Base-by-base conservation (phyloP, 2,329 filamentous ascomycete species). In the Colletotrichum spinosum region DNA sequence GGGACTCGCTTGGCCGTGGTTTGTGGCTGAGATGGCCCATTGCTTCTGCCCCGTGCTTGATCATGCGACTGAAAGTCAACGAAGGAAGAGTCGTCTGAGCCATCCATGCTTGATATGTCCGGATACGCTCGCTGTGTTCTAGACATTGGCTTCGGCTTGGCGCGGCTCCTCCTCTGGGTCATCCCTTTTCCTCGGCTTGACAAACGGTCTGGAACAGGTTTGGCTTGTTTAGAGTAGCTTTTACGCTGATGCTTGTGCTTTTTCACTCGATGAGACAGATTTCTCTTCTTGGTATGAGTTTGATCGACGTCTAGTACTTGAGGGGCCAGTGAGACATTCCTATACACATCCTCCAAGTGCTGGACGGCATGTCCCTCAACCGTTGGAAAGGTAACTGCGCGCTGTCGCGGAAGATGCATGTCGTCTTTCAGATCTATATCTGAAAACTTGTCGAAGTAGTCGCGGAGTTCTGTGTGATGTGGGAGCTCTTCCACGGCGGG, bases 361-460 rank as follows among this genome's bases (percentile, higher is more conserved):
- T 72, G 71, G 39, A 72, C 70, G 9, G 64, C 52, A 68, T 74
- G 71, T 15, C 0, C 37, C 44, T 60, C 35, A 48, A 68, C 41
- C 50, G 53, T 42, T 2, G 63, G 52, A 17, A 62, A 56, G 1
- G 58, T 63, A 7, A 48, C 63, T 41, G 53, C 58, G 37, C 52
- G 58, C 12, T 45, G 62, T 8, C 25, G 25, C 25, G 4, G 13
- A 11, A 1, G 6, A 1, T 8, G 42, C 9, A 17, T 52, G 11
- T 41, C 38, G 15, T 66, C 48, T 6, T 53, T 17, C 41, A 66
- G 38, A 4, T 66, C 58, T 38, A 63, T 8, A 2, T 66, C 48
- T 3, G 59, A 66, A 8, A 62, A 62, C 4, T 51, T 41, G 8
- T 17, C 10, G 13, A 34, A 11, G 37, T 60, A 10, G 34, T 15